Conservation (phyloP, 179 eudicot genomes). For the Silene coronaria region DNA sequence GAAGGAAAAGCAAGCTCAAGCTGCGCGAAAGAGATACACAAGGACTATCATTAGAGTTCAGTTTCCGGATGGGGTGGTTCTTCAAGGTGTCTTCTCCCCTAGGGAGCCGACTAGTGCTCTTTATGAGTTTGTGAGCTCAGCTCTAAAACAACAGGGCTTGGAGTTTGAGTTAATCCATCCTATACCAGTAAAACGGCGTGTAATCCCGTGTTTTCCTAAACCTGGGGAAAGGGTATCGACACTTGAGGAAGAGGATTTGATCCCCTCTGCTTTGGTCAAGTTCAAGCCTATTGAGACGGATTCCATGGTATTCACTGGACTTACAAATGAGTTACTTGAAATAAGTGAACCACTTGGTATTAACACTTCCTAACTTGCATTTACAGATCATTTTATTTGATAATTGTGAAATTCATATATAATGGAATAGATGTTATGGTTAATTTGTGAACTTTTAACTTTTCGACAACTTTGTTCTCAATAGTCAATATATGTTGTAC, state of each 20-base stretch:
- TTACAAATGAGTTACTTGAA: slow-evolving; percentile 72
- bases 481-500: background rate
- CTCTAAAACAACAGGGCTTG: slow-evolving; percentile 69
- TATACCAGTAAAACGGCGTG: slow-evolving; percentile 53
- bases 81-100: slow-evolving; percentile 78
- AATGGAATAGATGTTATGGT: background rate
- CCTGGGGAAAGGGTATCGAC: slow-evolving; percentile 47
- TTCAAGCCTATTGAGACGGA: slow-evolving; percentile 82
- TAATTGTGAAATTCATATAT: slow-evolving; percentile 2
- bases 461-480: background rate
- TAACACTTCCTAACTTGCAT: slow-evolving; percentile 11
- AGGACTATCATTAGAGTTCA: slow-evolving; percentile 65
- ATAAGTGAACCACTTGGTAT: slow-evolving; percentile 61
- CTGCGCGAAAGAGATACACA: slow-evolving; percentile 50
- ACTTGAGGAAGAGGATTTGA: slow-evolving; percentile 71
- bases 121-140: slow-evolving; percentile 76
- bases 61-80: slow-evolving; percentile 96
- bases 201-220: slow-evolving; percentile 70
- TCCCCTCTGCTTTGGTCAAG: slow-evolving; percentile 81
- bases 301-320: slow-evolving; percentile 68
- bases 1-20: slow-evolving; percentile 82
- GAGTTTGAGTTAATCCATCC: slow-evolving; percentile 89
- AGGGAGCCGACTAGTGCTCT: slow-evolving; percentile 65
- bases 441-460: background rate
- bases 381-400: background rate